Conservation (phyloP, 768 basidiomycete species). For the Rubroboletus pulcherrimus region DNA sequence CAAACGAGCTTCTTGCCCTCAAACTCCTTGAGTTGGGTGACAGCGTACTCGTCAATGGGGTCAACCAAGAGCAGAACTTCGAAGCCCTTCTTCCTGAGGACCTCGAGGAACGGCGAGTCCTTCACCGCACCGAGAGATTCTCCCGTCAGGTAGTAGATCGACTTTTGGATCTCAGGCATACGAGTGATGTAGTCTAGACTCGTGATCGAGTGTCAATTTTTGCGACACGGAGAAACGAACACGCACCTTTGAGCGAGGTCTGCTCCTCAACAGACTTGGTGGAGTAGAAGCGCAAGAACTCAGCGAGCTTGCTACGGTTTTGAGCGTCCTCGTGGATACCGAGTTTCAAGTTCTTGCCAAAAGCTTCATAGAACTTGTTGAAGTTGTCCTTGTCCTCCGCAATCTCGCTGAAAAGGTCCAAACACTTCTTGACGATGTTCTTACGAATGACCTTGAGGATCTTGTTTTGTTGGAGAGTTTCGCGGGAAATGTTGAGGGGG, state of each 20-base stretch:
- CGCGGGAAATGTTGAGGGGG: conserved; percentile 99
- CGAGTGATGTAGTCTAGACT: conserved; percentile 93
- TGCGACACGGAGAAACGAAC: neutral
- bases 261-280: conserved; percentile 91
- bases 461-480: conserved; percentile 99
- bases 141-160: conserved; percentile 98
- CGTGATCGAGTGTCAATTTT: neutral
- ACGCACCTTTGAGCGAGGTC: conserved; percentile 87
- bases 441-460: conserved; percentile 99
- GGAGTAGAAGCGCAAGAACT: conserved; percentile 97
- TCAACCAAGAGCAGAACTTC: conserved; percentile 97
- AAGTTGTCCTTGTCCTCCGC: conserved; percentile 99
- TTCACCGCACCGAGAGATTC: conserved; percentile 88
- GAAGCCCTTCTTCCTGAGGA: conserved; percentile 99
- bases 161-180: conserved; percentile 98
- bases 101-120: conserved; percentile 98
- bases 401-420: conserved; percentile 93
- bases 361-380: conserved; percentile 94
- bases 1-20: conserved; percentile 97
- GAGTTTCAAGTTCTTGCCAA: conserved; percentile 99
- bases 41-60: conserved; percentile 98
- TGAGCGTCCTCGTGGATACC: conserved; percentile 99
- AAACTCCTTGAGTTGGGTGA: conserved; percentile 98
- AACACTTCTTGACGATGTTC: conserved; percentile 97
- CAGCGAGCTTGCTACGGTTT: conserved; percentile 98